A percentile compares a stretch with the other conserved stretches of the same genome.
Evolutionary conservation across 345 rosid genomes (phyloP).

Genomic region (Garcia nutans): DNA sequence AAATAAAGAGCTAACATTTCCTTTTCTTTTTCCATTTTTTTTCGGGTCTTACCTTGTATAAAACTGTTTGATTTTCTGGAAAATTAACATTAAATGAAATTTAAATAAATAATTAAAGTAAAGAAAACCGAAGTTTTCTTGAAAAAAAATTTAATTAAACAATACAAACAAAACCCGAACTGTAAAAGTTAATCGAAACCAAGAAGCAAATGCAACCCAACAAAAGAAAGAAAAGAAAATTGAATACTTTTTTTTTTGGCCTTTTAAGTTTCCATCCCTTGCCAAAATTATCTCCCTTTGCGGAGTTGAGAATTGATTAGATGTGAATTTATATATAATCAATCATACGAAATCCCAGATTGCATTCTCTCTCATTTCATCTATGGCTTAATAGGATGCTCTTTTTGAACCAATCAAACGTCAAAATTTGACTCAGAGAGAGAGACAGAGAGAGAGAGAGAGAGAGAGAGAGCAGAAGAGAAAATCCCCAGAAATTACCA

Average conservation of each 20-base stretch:
- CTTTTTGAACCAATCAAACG: slow-evolving; percentile 22
- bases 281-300: background rate
- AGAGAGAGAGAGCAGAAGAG: background rate
- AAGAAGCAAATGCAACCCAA: background rate
- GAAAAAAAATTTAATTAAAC: too few relatives aligned
- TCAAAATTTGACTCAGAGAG: background rate
- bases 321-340: background rate
- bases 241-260: background rate
- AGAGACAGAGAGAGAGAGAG: background rate
- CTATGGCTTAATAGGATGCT: slow-evolving; percentile 20
- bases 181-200: background rate
- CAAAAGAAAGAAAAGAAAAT: background rate
- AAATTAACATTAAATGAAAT: background rate
- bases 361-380: slow-evolving; percentile 8
- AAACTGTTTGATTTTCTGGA: background rate
- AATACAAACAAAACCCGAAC: background rate
- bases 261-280: background rate
- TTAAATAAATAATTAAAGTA: too few relatives aligned
- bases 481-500: slow-evolving; percentile 8
- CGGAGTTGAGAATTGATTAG: slow-evolving; percentile 1
- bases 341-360: slow-evolving; percentile 16
- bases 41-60: background rate
- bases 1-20: too few relatives aligned
- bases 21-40: too few relatives aligned
- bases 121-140: too few relatives aligned